Conservation (phyloP, 169 alveolate genomes). For the Besnoitia besnoiti region DNA sequence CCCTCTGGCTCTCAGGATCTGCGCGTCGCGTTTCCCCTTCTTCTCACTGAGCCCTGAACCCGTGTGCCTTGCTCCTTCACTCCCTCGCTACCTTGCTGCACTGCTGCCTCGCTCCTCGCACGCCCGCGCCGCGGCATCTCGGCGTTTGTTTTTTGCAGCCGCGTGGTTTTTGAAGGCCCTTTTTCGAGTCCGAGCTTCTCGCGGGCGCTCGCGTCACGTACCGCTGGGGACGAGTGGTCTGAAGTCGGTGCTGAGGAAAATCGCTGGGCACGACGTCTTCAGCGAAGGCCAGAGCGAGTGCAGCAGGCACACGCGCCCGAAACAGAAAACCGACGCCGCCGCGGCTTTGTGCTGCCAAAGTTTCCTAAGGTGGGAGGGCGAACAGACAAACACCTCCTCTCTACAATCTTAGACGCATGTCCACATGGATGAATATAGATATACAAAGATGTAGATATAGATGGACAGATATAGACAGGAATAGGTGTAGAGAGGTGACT, state of each 20-base stretch:
- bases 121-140: too few relatives aligned
- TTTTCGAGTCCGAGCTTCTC: too few relatives aligned
- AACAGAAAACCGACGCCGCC: neutral
- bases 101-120: too few relatives aligned
- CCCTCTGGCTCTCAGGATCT: neutral
- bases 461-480: neutral
- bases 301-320: slow-evolving; percentile 42
- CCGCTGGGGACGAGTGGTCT: slow-evolving; percentile 36
- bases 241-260: slow-evolving; percentile 7
- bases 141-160: too few relatives aligned
- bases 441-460: neutral
- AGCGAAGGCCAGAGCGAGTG: slow-evolving; percentile 21
- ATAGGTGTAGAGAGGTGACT: neutral
- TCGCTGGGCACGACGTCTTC: neutral
- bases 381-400: neutral
- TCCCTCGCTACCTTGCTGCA: too few relatives aligned
- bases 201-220: too few relatives aligned
- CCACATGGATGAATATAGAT: neutral
- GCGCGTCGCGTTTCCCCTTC: neutral
- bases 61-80: too few relatives aligned
- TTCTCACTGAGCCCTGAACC: too few relatives aligned
- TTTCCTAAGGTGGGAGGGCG: neutral
- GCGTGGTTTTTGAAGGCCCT: too few relatives aligned
- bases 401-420: neutral
- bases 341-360: slow-evolving; percentile 21